Percentiles rank a stretch among this genome's conserved stretches.
These are phyloP conservation scores for Colletotrichum destructivum DNA, from an alignment of 2,329 filamentous ascomycete genomes.

Conservation along the genomic window DNA sequence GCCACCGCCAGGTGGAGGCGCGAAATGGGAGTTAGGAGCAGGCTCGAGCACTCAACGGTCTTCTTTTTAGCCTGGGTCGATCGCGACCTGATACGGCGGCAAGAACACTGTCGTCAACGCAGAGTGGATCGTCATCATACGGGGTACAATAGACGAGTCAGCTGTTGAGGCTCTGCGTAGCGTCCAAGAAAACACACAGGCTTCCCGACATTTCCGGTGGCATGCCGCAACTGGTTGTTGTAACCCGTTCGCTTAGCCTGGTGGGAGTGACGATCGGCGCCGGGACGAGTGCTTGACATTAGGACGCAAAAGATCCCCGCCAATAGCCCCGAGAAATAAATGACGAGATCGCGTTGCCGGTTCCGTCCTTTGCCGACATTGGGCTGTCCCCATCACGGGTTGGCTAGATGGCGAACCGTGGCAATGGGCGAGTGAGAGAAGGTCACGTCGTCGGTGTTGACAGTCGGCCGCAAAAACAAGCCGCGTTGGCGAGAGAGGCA, in stretches of 20 bases:
- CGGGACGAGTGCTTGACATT: background rate
- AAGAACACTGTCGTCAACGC: slow-evolving; percentile 3
- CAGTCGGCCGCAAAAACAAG: too few relatives aligned
- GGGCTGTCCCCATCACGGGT: too few relatives aligned
- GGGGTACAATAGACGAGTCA: background rate
- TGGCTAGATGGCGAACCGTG: too few relatives aligned
- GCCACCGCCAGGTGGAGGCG: slow-evolving; percentile 5
- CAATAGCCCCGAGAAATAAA: slow-evolving; percentile 1
- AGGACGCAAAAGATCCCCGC: slow-evolving; percentile 6
- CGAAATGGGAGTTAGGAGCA: background rate
- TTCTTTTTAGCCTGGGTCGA: slow-evolving; percentile 12
- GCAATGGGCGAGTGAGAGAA: too few relatives aligned
- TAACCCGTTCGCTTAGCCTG: background rate
- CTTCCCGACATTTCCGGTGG: background rate
- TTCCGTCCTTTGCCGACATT: background rate
- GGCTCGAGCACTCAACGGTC: slow-evolving; percentile 20
- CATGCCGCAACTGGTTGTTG: background rate
- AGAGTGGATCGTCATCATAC: slow-evolving; percentile 1
- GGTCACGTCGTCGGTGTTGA: too few relatives aligned
- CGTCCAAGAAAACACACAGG: background rate
- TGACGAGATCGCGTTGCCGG: background rate
- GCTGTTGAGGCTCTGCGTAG: slow-evolving; percentile 9
- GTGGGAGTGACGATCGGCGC: slow-evolving; percentile 22
- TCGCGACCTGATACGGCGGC: slow-evolving; percentile 27
- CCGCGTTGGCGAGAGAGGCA: too few relatives aligned